Evolutionary conservation across 805 yeast species (phyloP), one percentile per base, ranked within the genome.

Genomic region (Lipomyces anomalus): DNA sequence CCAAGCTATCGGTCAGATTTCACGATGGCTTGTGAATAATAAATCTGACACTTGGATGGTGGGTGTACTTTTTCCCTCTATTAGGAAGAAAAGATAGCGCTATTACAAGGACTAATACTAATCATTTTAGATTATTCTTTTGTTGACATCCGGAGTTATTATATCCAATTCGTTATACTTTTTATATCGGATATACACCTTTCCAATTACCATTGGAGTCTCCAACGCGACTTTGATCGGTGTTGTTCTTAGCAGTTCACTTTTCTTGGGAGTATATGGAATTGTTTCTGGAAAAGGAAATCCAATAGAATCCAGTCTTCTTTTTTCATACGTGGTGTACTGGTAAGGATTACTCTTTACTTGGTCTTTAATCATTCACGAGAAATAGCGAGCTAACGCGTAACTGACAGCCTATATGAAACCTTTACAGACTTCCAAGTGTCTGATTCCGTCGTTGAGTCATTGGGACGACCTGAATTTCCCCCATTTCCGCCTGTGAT

Each of bases 311-410:
- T 76, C 88, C 26, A 83, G 95, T 9, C 67, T 90, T 47, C 72
- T 92, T 58, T 80, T 88, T 61, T 90, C 94, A 6, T 92, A 92
- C 65, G 81, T 90, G 50, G 95, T 92, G 23, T 84, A 94, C 61
- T 87, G 95, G 44, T 41, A n/a, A 18, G 39, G 6, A 23, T 3
- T 17, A 21, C 13, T 13, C 16, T 7, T 21, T 9, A 16, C 6
- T 13, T 16, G 24, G 23, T 33, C 13, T 28, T 17, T 11, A 11
- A 28, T 6, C 28, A 6, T 9, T 16, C 22, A 28, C 35, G 16
- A 16, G n/a, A 9, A 9, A 11, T 7, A 34, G 18, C 17, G 11
- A 16, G 24, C 7, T 7, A 13, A 20, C n/a, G 20, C 3, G 3
- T 17, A 36, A 11, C 9, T 23, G 13, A 5, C 22, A 41, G 44